A percentile compares a stretch with the other conserved stretches of the same genome.
Conservation (phyloP, 345 rosid genomes). For the Acer campestre region DNA sequence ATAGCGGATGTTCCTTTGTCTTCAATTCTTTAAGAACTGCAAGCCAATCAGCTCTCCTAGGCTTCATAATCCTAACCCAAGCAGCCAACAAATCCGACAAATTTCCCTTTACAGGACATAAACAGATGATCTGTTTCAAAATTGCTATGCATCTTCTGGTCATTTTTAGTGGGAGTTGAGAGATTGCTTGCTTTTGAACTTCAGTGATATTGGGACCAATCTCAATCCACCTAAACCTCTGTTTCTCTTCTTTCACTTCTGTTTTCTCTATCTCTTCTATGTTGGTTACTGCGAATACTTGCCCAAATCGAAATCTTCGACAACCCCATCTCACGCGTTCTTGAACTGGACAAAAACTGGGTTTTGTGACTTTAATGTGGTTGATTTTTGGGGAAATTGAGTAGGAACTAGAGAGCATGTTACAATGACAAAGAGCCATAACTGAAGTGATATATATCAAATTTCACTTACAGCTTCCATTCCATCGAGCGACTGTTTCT, state of each 20-base stretch:
- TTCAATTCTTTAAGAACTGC: constrained; percentile 67
- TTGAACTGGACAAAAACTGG: constrained; percentile 14
- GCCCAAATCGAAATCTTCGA: constrained; percentile 23
- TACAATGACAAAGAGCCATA: constrained; percentile 35
- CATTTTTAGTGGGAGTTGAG: constrained; percentile 60
- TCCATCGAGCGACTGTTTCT: background rate
- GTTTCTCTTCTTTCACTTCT: constrained; percentile 29
- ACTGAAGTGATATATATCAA: background rate
- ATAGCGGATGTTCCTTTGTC: constrained; percentile 55
- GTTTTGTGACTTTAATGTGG: constrained; percentile 23
- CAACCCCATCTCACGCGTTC: constrained; percentile 16
- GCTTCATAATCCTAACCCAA: constrained; percentile 83
- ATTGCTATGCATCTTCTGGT: constrained; percentile 67
- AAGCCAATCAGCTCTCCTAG: constrained; percentile 80
- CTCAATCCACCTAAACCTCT: constrained; percentile 62
- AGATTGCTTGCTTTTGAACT: constrained; percentile 53
- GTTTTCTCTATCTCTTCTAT: constrained; percentile 22
- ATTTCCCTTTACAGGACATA: constrained; percentile 37
- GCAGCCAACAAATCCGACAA: constrained; percentile 53
- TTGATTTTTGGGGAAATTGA: constrained; percentile 14
- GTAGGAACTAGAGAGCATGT: constrained; percentile 26
- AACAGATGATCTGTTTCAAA: constrained; percentile 67
- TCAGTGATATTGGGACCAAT: constrained; percentile 41
- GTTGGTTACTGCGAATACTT: constrained; percentile 12
- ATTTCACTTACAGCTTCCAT: background rate